Evolutionary conservation across 768 basidiomycete genomes (phyloP).

Genomic region (Tephrocybe sp.): DNA sequence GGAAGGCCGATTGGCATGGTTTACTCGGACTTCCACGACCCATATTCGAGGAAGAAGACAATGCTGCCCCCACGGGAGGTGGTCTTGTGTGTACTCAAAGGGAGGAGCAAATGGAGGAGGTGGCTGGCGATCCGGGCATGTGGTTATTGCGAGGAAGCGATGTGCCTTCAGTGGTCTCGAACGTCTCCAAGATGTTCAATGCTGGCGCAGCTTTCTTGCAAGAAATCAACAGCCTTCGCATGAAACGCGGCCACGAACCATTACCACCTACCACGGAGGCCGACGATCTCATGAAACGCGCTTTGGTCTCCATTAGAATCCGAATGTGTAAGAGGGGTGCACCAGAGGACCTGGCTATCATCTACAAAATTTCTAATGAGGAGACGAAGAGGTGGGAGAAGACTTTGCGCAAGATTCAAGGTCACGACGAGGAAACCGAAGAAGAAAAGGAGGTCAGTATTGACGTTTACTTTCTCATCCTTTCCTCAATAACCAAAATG

Average conservation of each 20-base stretch:
- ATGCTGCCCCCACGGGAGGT: constrained; percentile 17
- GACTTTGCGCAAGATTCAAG: constrained; percentile 18
- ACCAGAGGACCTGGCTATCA: constrained; percentile 70
- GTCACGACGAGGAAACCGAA: constrained; percentile 23
- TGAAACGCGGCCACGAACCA: constrained; percentile 46
- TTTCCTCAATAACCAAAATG: background rate
- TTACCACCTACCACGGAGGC: constrained; percentile 31
- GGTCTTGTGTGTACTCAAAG: constrained; percentile 59
- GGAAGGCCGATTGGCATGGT: constrained; percentile 71
- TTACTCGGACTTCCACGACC: constrained; percentile 51
- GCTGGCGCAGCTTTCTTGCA: constrained; percentile 43
- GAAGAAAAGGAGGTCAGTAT: constrained; percentile 26
- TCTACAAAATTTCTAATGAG: constrained; percentile 61
- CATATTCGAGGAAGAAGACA: constrained; percentile 9
- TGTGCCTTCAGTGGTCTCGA: constrained; percentile 42
- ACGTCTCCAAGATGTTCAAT: constrained; percentile 34
- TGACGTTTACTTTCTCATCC: background rate
- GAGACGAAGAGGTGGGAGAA: constrained; percentile 49
- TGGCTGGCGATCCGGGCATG: constrained; percentile 27
- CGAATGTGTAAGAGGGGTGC: constrained; percentile 63
- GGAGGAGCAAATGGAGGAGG: constrained; percentile 31
- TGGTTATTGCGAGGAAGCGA: constrained; percentile 73
- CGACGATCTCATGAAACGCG: constrained; percentile 50
- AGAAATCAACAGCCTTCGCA: constrained; percentile 58
- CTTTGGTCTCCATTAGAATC: constrained; percentile 67